Conservation (phyloP, 2,329 filamentous ascomycete species). For the Tothia fuscella region DNA sequence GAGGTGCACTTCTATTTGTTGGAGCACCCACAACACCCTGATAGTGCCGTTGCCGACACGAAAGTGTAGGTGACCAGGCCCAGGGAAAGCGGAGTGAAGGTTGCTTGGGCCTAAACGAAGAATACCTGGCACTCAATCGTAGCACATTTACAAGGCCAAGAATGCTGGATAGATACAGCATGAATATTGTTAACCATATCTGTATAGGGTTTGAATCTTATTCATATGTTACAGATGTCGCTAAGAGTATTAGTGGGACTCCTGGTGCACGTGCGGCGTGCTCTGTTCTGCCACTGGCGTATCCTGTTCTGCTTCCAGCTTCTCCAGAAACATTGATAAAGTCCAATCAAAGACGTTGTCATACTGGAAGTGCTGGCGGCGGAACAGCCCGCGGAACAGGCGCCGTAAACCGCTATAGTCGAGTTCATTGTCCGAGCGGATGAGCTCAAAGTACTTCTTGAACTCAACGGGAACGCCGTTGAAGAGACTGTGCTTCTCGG, state of each 20-base stretch:
- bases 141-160: slow-evolving; percentile 3
- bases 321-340: slow-evolving; percentile 11
- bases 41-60: neutral
- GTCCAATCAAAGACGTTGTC: slow-evolving; percentile 16
- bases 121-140: neutral
- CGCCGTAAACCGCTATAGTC: slow-evolving; percentile 13
- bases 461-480: slow-evolving; percentile 12
- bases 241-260: neutral
- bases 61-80: neutral
- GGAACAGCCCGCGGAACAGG: slow-evolving; percentile 14
- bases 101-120: neutral
- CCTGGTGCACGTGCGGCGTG: neutral
- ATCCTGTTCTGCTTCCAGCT: slow-evolving; percentile 9
- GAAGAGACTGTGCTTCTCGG: slow-evolving; percentile 7
- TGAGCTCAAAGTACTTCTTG: slow-evolving; percentile 13
- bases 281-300: slow-evolving; percentile 1
- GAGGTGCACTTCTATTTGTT: slow-evolving; percentile 6
- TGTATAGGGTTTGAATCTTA: slow-evolving; percentile 1
- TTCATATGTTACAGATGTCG: slow-evolving; percentile 3
- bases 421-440: slow-evolving; percentile 10
- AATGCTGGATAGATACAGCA: slow-evolving; percentile 3
- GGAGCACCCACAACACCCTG: neutral
- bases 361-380: slow-evolving; percentile 12
- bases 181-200: neutral
- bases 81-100: too few species aligned